These are phyloP conservation scores for Angomonas desouzai DNA, from an alignment of 208 protist species.

Conservation along the genomic window DNA sequence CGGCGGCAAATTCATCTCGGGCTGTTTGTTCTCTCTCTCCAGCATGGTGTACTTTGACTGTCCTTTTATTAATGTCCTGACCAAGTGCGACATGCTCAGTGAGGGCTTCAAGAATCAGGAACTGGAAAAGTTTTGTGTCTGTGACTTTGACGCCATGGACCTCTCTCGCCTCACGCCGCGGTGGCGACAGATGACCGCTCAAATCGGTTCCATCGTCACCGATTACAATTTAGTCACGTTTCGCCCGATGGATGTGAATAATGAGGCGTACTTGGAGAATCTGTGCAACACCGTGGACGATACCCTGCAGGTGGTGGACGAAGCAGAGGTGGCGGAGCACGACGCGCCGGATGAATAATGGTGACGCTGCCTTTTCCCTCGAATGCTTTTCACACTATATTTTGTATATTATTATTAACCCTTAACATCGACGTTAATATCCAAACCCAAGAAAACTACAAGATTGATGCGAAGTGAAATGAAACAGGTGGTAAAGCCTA, in stretches of 20 bases:
- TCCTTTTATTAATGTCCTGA: slow-evolving; percentile 89
- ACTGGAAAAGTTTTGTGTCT: slow-evolving; percentile 84
- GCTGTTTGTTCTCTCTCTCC: slow-evolving; percentile 85
- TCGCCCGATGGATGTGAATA: slow-evolving; percentile 72
- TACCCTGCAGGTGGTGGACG: slow-evolving; percentile 81
- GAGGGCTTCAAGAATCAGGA: slow-evolving; percentile 59
- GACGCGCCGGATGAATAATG: slow-evolving; percentile 33
- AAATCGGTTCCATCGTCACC: slow-evolving; percentile 54
- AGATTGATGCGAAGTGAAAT: too few species aligned
- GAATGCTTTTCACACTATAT: neutral
- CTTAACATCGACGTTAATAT: slow-evolving; percentile 10
- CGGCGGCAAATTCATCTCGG: slow-evolving; percentile 87
- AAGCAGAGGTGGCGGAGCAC: slow-evolving; percentile 79
- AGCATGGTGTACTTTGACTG: slow-evolving; percentile 92
- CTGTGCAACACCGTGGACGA: slow-evolving; percentile 75
- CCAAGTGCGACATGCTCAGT: slow-evolving; percentile 86
- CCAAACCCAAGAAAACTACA: too few species aligned
- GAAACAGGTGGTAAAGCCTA: too few species aligned
- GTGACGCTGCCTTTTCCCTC: neutral
- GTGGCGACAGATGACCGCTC: slow-evolving; percentile 67
- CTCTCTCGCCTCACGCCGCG: slow-evolving; percentile 51
- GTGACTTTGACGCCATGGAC: slow-evolving; percentile 87
- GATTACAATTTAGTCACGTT: slow-evolving; percentile 87
- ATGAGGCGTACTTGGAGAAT: slow-evolving; percentile 63
- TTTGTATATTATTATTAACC: slow-evolving; percentile 9